Percentiles rank a stretch among this genome's conserved stretches.
These are phyloP conservation scores for Penicillium bialowiezense DNA, from an alignment of 495 filamentous ascomycete genomes.

Conservation along the genomic window DNA sequence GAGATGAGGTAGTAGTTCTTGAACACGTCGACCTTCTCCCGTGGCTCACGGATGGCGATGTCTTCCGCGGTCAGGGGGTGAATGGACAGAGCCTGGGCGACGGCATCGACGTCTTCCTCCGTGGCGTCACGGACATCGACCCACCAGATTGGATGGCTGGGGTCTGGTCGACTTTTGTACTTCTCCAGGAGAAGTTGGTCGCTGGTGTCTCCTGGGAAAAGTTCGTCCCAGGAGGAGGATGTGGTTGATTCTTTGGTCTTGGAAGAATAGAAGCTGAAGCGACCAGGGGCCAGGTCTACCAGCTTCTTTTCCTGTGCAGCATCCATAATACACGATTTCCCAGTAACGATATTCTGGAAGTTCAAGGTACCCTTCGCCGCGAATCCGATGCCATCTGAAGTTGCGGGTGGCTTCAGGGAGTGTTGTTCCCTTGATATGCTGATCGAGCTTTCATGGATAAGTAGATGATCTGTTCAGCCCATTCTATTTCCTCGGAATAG, in stretches of 20 bases:
- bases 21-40: constrained; percentile 96
- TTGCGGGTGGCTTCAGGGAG: neutral
- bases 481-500: neutral
- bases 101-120: constrained; percentile 72
- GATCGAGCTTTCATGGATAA: constrained; percentile 2
- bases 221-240: constrained; percentile 70
- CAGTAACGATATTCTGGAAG: neutral
- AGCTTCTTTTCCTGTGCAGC: neutral
- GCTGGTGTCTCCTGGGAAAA: constrained; percentile 71
- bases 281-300: constrained; percentile 23
- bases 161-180: constrained; percentile 13
- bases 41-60: constrained; percentile 82
- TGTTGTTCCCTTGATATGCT: neutral
- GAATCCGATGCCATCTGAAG: constrained; percentile 2
- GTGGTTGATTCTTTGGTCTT: constrained; percentile 73
- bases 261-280: constrained; percentile 90
- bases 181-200: constrained; percentile 72
- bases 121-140: constrained; percentile 82
- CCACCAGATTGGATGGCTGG: constrained; percentile 69
- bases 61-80: constrained; percentile 92
- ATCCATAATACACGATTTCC: neutral
- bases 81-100: constrained; percentile 80
- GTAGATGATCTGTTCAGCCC: neutral
- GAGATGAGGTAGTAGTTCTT: constrained; percentile 91
- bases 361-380: neutral